These are phyloP conservation scores for Podospora pseudoanserina DNA, from an alignment of 495 filamentous ascomycete species.

Conservation along the genomic window DNA sequence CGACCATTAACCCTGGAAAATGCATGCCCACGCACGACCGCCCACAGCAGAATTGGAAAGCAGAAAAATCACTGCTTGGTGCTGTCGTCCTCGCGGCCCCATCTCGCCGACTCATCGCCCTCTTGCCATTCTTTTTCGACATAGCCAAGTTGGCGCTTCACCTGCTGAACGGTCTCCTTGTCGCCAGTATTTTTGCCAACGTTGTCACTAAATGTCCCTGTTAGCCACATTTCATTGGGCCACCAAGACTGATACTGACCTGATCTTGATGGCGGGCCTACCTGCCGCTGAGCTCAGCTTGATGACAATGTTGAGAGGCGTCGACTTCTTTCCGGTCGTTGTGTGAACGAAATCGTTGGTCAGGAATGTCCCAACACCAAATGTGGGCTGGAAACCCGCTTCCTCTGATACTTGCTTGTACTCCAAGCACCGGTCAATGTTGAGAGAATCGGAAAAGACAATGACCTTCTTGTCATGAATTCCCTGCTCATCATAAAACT, in stretches of 20 bases:
- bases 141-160: slow-evolving; percentile 83
- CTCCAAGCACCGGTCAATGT: slow-evolving; percentile 85
- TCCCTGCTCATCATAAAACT: slow-evolving; percentile 75
- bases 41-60: not conserved
- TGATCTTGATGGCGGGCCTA: slow-evolving; percentile 87
- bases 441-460: slow-evolving; percentile 95
- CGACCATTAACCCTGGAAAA: slow-evolving; percentile 5
- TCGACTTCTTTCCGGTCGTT: slow-evolving; percentile 71
- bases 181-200: slow-evolving; percentile 95
- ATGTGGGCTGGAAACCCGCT: slow-evolving; percentile 74
- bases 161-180: slow-evolving; percentile 66
- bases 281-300: slow-evolving; percentile 84
- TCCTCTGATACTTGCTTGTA: slow-evolving; percentile 80
- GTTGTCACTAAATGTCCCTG: slow-evolving; percentile 60
- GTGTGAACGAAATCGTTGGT: slow-evolving; percentile 83
- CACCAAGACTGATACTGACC: slow-evolving; percentile 23
- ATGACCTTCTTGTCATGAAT: slow-evolving; percentile 83
- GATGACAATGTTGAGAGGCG: slow-evolving; percentile 96
- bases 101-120: slow-evolving; percentile 80
- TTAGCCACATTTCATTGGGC: slow-evolving; percentile 8
- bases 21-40: not conserved
- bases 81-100: slow-evolving; percentile 51
- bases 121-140: slow-evolving; percentile 76
- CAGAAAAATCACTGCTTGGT: slow-evolving; percentile 13
- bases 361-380: slow-evolving; percentile 92